Percentiles rank a stretch among this genome's conserved stretches.
phyloP scores from a whole-genome alignment of 1,284 basidiomycete species.

The Ceratobasidium sp. region DNA sequence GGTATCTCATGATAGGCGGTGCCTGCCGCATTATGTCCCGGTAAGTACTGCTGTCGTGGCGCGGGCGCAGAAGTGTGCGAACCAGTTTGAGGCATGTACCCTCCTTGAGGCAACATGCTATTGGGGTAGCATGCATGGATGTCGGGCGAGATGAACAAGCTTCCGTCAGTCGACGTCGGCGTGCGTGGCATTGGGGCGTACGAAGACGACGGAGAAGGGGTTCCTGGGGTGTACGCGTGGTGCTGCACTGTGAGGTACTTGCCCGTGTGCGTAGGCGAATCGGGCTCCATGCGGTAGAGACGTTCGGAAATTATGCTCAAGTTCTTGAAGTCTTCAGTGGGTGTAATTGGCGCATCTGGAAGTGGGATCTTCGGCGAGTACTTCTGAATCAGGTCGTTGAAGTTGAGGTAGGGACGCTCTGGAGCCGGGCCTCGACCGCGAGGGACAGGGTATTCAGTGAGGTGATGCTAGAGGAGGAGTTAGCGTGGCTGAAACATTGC shows the following conservation, averaged over 20 bases:
- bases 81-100: constrained; percentile 10
- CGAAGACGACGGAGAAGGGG: constrained; percentile 13
- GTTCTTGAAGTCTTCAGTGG: constrained; percentile 1
- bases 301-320: not conserved
- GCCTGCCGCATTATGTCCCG: constrained; percentile 12
- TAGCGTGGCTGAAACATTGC: not conserved
- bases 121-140: no score
- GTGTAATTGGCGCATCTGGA: constrained; percentile 3
- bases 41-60: not conserved
- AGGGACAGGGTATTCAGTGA: constrained; percentile 33
- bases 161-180: not conserved
- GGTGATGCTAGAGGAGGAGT: constrained; percentile 18
- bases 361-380: constrained; percentile 4
- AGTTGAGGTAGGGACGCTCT: constrained; percentile 16
- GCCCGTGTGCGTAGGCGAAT: constrained; percentile 17
- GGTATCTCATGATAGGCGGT: not conserved
- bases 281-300: constrained; percentile 21
- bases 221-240: not conserved
- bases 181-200: constrained; percentile 14
- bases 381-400: constrained; percentile 22
- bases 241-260: constrained; percentile 13
- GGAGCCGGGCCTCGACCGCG: constrained; percentile 28
- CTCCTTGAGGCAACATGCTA: no score
- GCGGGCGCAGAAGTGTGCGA: not conserved
- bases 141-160: constrained; percentile 10